Percentiles rank a stretch among this genome's conserved stretches.
Conservation (phyloP, 1,139 yeast genomes). For the Sugiyamaella grinbergsii region DNA sequence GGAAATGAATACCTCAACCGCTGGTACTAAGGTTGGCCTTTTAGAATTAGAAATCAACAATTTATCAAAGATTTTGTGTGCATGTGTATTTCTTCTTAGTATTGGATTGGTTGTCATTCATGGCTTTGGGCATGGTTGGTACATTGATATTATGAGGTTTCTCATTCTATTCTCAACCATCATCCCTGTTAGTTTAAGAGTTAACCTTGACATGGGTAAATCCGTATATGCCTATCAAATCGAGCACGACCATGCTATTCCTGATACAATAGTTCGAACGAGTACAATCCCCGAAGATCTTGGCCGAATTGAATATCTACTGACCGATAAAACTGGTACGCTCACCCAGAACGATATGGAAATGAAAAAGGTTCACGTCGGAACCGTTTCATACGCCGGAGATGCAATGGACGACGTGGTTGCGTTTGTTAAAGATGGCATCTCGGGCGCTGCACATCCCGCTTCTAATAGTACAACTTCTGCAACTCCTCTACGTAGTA, state of each 20-base stretch:
- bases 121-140: constrained; percentile 81
- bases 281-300: constrained; percentile 97
- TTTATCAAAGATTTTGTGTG: constrained; percentile 84
- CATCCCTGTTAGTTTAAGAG: constrained; percentile 93
- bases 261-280: constrained; percentile 89
- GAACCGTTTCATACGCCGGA: constrained; percentile 87
- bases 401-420: constrained; percentile 90
- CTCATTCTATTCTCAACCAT: constrained; percentile 90
- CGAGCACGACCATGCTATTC: constrained; percentile 78
- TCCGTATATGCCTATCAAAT: constrained; percentile 95
- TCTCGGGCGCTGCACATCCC: constrained; percentile 43
- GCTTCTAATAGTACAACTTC: constrained; percentile 21
- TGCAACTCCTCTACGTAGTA: constrained; percentile 41
- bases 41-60: constrained; percentile 88
- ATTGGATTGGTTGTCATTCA: constrained; percentile 74
- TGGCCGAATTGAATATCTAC: constrained; percentile 89
- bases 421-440: constrained; percentile 49
- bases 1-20: constrained; percentile 84
- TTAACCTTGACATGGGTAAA: constrained; percentile 91
- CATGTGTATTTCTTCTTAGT: constrained; percentile 78
- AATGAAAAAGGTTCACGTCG: constrained; percentile 86
- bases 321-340: constrained; percentile 96
- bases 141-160: constrained; percentile 84
- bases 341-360: constrained; percentile 98
- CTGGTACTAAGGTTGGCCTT: constrained; percentile 90